phyloP scores from a whole-genome alignment of 2,329 filamentous ascomycete genomes.

The Xylaria sp. region DNA sequence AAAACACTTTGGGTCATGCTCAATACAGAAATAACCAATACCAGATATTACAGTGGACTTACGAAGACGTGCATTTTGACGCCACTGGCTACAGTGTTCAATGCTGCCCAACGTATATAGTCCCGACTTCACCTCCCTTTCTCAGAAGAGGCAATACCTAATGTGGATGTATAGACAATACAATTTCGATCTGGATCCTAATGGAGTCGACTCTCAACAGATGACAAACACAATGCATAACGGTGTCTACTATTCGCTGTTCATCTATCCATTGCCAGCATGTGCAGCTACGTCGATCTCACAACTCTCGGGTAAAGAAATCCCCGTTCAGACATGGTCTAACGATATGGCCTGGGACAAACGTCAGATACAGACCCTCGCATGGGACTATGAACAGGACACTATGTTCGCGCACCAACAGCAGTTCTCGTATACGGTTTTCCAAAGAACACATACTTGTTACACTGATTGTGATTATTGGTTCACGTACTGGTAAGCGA shows the following conservation, averaged over 20 bases:
- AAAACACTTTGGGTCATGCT: no score
- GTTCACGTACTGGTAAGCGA: constrained; percentile 32
- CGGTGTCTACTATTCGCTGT: constrained; percentile 24
- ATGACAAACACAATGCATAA: constrained; percentile 29
- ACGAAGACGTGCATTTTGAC: constrained; percentile 30
- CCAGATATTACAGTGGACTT: neutral
- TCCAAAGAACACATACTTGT: constrained; percentile 39
- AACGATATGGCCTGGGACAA: constrained; percentile 35
- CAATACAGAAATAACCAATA: neutral
- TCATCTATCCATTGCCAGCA: constrained; percentile 27
- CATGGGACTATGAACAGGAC: constrained; percentile 37
- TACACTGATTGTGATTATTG: constrained; percentile 35
- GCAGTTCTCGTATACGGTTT: constrained; percentile 30
- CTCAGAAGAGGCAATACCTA: no score
- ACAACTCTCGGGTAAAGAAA: constrained; percentile 34
- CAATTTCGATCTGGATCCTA: constrained; percentile 4
- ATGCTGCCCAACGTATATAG: constrained; percentile 38
- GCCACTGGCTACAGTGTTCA: constrained; percentile 21
- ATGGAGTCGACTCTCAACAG: constrained; percentile 1
- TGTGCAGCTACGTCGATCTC: constrained; percentile 35
- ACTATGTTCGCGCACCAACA: constrained; percentile 29
- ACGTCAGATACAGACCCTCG: constrained; percentile 27
- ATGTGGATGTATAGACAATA: constrained; percentile 33
- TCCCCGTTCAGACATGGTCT: constrained; percentile 33
- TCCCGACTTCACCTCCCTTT: neutral